phyloP scores from a whole-genome alignment of 768 basidiomycete genomes.

The Leccinum rimulosum region DNA sequence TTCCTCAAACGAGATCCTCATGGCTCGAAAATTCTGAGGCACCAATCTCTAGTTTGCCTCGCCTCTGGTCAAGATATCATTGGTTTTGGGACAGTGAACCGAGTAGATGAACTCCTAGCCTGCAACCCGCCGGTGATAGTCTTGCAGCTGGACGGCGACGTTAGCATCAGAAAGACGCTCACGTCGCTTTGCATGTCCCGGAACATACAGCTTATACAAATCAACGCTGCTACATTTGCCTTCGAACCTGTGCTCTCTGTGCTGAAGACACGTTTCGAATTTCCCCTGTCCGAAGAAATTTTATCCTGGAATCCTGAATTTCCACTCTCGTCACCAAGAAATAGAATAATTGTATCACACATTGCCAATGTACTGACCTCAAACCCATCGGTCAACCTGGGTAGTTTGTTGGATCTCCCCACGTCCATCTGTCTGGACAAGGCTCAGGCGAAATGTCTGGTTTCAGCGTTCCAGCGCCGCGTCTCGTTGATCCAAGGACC shows the following conservation, averaged over 20 bases:
- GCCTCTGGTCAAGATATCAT: constrained; percentile 48
- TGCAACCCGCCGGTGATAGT: constrained; percentile 47
- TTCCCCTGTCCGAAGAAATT: constrained; percentile 53
- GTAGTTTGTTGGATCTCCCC: constrained; percentile 33
- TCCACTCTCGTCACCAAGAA: not conserved
- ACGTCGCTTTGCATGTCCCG: constrained; percentile 33
- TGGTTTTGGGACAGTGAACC: constrained; percentile 52
- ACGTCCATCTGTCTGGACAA: constrained; percentile 46
- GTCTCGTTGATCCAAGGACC: constrained; percentile 70
- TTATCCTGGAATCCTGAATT: constrained; percentile 47
- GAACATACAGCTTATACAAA: constrained; percentile 47
- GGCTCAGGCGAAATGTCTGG: constrained; percentile 45
- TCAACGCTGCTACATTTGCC: constrained; percentile 58
- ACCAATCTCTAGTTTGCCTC: constrained; percentile 56
- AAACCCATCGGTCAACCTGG: constrained; percentile 40
- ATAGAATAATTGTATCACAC: constrained; percentile 6
- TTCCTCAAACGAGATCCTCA: constrained; percentile 34
- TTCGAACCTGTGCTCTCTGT: constrained; percentile 62
- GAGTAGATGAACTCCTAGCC: constrained; percentile 53
- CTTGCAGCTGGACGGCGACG: constrained; percentile 48
- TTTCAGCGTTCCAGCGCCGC: constrained; percentile 50
- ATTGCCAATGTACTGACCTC: constrained; percentile 23
- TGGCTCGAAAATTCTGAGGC: constrained; percentile 40
- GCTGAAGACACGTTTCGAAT: constrained; percentile 33
- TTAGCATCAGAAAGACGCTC: constrained; percentile 38